Evolutionary conservation across 2,329 filamentous ascomycete species (phyloP), one percentile per base, ranked within the genome.

Genomic region (Endothia cerciana): DNA sequence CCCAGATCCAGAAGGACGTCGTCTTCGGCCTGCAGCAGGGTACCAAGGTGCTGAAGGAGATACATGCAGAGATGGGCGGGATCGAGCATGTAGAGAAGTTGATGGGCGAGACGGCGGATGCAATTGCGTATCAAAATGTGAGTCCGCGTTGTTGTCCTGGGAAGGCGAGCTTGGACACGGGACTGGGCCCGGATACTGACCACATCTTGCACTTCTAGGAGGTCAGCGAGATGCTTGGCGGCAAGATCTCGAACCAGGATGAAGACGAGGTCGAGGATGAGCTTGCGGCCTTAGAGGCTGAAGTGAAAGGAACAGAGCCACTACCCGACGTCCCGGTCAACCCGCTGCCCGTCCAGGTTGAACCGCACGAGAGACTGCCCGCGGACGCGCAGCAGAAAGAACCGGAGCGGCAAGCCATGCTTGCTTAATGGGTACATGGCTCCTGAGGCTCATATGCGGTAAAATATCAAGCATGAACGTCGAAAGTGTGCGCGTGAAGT

Each of bases 231-330:
- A 91, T 97, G 86, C 87, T 99, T 2, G 91, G 90, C 41, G 91
- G 91, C 15, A 88, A 90, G 72, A 94, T 99, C 81, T 92, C 93
- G 17, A 95, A 93, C 74, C 91, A 96, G 73, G 95, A 99, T 78
- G 95, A 99, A 77, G 94, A 98, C 74, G 95, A 97, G 74, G 95
- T 99, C 41, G 95, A 99, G 76, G 94, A 97, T 74, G 95, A 99
- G 80, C 82, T 99, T 62, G 92, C 91, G 64, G 90, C 89, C 1
- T 83, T 99, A 70, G 91, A 94, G 77, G 83, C 82, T 49, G 88
- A 94, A 71, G 63, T 80, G 33, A 75, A 76, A 5, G 65, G 66
- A 49, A 17, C 41, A 55, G 62, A 45, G 43, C 58, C 56, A 17
- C 62, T 75, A 56, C 74, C 74, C 28, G 73, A 65, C 58, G 74